A percentile compares a stretch with the other conserved stretches of the same genome.
Evolutionary conservation across 2,329 filamentous ascomycete species (phyloP).

Genomic region (Aspergillus candidus): DNA sequence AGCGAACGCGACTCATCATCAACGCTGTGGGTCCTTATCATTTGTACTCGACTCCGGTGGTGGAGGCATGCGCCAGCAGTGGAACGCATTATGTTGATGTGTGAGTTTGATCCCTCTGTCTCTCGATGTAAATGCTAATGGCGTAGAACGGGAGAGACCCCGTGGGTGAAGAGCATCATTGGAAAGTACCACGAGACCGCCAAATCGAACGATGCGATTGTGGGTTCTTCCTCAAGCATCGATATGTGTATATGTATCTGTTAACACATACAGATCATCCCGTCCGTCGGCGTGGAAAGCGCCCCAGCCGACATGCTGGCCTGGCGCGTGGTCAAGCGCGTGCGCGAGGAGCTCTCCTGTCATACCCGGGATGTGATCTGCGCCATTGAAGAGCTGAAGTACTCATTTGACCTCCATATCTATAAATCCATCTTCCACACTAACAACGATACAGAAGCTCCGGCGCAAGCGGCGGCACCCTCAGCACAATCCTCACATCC

Average conservation of each 20-base stretch:
- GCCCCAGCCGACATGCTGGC: conserved; percentile 53
- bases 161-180: conserved; percentile 59
- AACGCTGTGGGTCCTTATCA: conserved; percentile 60
- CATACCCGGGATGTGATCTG: conserved; percentile 48
- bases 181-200: conserved; percentile 56
- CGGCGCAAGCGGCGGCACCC: conserved; percentile 53
- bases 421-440: conserved; percentile 1
- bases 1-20: conserved; percentile 54
- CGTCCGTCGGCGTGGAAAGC: conserved; percentile 56
- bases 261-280: conserved; percentile 46
- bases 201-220: conserved; percentile 55
- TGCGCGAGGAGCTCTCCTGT: conserved; percentile 47
- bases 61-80: conserved; percentile 58
- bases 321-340: conserved; percentile 48
- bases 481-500: conserved; percentile 59
- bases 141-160: conserved; percentile 54
- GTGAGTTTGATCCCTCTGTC: conserved; percentile 24
- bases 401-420: conserved; percentile 2
- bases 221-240: conserved; percentile 26
- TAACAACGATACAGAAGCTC: conserved; percentile 25
- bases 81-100: conserved; percentile 64
- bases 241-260: neutral
- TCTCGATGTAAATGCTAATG: conserved; percentile 2
- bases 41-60: conserved; percentile 57
- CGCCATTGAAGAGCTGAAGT: conserved; percentile 51